phyloP scores from a whole-genome alignment of 1,139 yeast genomes.

The Geotrichum siamense region DNA sequence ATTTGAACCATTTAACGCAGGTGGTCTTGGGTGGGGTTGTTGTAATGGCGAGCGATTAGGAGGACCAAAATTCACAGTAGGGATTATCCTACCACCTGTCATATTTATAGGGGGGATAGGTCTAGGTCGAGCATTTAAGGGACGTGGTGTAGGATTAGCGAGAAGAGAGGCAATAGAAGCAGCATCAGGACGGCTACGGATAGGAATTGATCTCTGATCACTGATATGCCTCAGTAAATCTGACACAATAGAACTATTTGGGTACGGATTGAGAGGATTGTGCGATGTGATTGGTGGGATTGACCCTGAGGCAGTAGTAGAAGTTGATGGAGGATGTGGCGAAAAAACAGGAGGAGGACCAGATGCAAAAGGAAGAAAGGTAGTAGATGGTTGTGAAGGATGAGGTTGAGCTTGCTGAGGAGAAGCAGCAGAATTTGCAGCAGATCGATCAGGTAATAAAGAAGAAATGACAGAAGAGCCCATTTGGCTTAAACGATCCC shows the following conservation, averaged over 20 bases:
- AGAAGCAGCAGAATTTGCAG: background rate
- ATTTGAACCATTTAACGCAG: background rate
- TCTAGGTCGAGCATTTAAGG: background rate
- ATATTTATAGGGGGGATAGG: background rate
- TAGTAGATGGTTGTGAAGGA: too few relatives aligned
- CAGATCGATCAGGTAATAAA: slow-evolving; percentile 13
- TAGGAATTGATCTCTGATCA: background rate
- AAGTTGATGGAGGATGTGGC: background rate
- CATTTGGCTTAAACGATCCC: slow-evolving; percentile 16
- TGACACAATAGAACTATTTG: background rate
- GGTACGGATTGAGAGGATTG: background rate
- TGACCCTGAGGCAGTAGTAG: background rate
- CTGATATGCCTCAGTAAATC: background rate
- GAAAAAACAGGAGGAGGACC: background rate
- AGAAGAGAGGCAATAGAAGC: slow-evolving; percentile 4
- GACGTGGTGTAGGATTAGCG: background rate
- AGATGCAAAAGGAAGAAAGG: too few relatives aligned
- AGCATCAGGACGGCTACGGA: background rate
- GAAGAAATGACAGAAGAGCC: slow-evolving; percentile 17
- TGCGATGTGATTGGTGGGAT: background rate
- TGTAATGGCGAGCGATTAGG: background rate
- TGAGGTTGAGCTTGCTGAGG: background rate
- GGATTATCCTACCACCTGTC: background rate
- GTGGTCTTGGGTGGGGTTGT: background rate
- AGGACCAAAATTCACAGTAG: background rate